A percentile compares a stretch with the other conserved stretches of the same genome.
Evolutionary conservation across 345 rosid species (phyloP).

Genomic region (Citropsis articulata): DNA sequence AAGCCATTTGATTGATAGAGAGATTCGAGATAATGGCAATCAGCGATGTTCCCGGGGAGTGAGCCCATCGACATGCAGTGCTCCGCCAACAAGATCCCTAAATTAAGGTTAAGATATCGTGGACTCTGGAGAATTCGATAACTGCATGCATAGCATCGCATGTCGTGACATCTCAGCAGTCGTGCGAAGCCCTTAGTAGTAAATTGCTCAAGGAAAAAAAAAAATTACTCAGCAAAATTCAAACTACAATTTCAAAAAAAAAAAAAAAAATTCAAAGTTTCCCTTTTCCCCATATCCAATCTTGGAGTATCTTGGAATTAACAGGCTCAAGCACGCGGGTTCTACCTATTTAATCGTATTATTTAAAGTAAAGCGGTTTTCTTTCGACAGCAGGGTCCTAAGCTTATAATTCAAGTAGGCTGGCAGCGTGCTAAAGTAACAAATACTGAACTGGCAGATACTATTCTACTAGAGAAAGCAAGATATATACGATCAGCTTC

Average conservation of each 20-base stretch:
- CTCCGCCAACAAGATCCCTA: slow-evolving; percentile 17
- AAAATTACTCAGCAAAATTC: not conserved
- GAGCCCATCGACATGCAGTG: not conserved
- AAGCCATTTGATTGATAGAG: not conserved
- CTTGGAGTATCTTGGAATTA: not conserved
- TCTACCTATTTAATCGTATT: not conserved
- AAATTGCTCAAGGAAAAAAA: too few relatives aligned
- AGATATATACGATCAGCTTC: not conserved
- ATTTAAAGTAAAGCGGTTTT: not conserved
- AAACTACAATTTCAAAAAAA: not conserved
- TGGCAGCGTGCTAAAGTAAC: not conserved
- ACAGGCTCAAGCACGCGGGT: not conserved
- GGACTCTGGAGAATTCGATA: not conserved
- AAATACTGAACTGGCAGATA: not conserved
- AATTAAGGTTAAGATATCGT: not conserved
- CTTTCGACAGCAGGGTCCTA: not conserved
- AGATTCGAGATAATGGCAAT: not conserved
- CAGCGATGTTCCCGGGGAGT: slow-evolving; percentile 18
- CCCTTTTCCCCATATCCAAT: not conserved
- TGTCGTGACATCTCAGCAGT: slow-evolving; percentile 10
- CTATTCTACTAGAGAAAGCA: not conserved
- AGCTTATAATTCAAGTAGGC: not conserved
- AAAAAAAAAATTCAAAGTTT: too few relatives aligned
- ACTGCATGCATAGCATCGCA: not conserved
- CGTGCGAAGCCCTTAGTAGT: slow-evolving; percentile 1